Evolutionary conservation across 2,329 filamentous ascomycete species (phyloP).

Genomic region (Arthrobotrys musiformis): DNA sequence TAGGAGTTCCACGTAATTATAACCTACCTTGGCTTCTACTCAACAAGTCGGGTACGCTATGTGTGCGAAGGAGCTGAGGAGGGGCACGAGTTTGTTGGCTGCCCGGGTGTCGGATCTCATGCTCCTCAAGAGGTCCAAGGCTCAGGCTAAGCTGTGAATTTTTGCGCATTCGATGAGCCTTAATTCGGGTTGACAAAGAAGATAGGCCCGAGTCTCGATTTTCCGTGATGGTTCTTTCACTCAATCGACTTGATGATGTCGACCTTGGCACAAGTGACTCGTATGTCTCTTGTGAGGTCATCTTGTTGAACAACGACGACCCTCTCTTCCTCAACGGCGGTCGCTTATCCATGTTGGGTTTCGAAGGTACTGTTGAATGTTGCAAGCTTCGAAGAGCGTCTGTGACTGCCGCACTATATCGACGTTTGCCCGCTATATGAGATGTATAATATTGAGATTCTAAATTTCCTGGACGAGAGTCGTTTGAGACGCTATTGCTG

Average conservation of each 20-base stretch:
- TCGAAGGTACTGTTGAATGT: background rate
- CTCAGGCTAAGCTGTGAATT: slow-evolving; percentile 50
- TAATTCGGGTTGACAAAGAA: slow-evolving; percentile 46
- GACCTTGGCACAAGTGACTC: slow-evolving; percentile 51
- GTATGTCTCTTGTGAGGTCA: slow-evolving; percentile 53
- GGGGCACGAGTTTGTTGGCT: slow-evolving; percentile 22
- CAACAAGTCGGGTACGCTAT: slow-evolving; percentile 52
- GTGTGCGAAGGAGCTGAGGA: slow-evolving; percentile 38
- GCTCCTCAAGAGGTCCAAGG: slow-evolving; percentile 48
- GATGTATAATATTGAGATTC: slow-evolving; percentile 18
- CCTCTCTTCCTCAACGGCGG: slow-evolving; percentile 47
- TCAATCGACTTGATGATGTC: slow-evolving; percentile 48
- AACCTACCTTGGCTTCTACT: slow-evolving; percentile 47
- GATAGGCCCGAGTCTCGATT: slow-evolving; percentile 46
- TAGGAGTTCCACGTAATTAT: background rate
- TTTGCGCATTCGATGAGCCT: slow-evolving; percentile 50
- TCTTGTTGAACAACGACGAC: slow-evolving; percentile 54
- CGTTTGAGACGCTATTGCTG: slow-evolving; percentile 52
- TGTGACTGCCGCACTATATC: slow-evolving; percentile 27
- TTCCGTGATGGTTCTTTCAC: slow-evolving; percentile 39
- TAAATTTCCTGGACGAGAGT: slow-evolving; percentile 22
- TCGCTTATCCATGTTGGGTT: slow-evolving; percentile 39
- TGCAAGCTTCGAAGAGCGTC: slow-evolving; percentile 16
- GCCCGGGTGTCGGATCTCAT: slow-evolving; percentile 47
- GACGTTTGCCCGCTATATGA: slow-evolving; percentile 35